Evolutionary conservation across 805 yeast genomes (phyloP), one percentile per base, ranked within the genome.

Genomic region (Yueomyces sp.): DNA sequence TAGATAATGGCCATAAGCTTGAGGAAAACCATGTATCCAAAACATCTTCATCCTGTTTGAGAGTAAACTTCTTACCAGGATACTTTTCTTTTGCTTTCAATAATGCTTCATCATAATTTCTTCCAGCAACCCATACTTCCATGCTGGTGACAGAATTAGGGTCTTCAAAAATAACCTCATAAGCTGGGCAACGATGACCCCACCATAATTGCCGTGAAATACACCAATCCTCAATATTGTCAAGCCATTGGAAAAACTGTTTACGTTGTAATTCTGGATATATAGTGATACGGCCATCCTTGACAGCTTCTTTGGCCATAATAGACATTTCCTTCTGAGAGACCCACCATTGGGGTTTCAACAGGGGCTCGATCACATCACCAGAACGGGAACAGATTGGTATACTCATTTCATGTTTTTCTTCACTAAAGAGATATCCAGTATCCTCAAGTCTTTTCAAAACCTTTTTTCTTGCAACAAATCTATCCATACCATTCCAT

Each of bases 311-410:
- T 51, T 86, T 77, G 42, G 95, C 96, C 49, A 74, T 85, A 49
- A 71, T 69, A 42, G 97, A 97, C 83, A 85, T 83, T 45, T 77
- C 81, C 54, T 74, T 73, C 67, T 88, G 96, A 46, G 83, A 68
- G 49, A 90, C 95, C 96, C 96, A 90, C 98, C 98, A 90, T 69
- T 90, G 98, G 44, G 97, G 97, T 69, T 90, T 92, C 68, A 92
- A 73, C 56, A 85, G 69, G 39, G 97, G 97, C 70, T 90, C 97
- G 57, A 90, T 88, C 48, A 90, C 71, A 67, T 90, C 98, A 49
- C 96, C 96, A 26, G 96, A 86, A 75, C 96, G 82, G 31, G 90
- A 84, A 68, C 98, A 92, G 42, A 74, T 65, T 49, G 97, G 97
- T 50, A 90, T 76, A n/a, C 86, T 74, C 97, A 90, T 90, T 64